Evolutionary conservation across 768 basidiomycete genomes (phyloP), one percentile per base, ranked within the genome.

Genomic region (Cystofilobasidium ferigula): DNA sequence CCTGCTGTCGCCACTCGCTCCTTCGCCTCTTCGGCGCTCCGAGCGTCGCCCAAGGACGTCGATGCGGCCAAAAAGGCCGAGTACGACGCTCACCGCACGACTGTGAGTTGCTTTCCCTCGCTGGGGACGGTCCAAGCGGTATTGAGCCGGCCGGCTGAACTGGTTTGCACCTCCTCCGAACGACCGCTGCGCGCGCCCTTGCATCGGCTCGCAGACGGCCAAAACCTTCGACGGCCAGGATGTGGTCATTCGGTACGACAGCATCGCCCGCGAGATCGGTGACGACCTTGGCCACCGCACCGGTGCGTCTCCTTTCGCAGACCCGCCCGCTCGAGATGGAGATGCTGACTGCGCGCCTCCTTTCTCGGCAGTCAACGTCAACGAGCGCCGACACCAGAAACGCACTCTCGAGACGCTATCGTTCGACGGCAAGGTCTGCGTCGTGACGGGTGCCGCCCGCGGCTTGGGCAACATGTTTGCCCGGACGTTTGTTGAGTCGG

Each of bases 381-480:
- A 56, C 51, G 20, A 64, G 42, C 75, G 76, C 32, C 68, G 72
- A 51, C 78, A 78, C 71, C 73, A 64, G 61, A 75, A 75, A 61
- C 72, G 76, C 12, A 83, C 84, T 6, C 80, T 93, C 42, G 82
- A 86, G 13, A 80, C 82, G 32, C 87, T 94, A 73, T 90, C 89
- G 13, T 82, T 94, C 79, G 79, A 83, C 73, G 82, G 81, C 73
- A 90, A 53, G 48, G 40, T 59, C 58, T 56, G 63, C 53, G 68
- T 93, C 71, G 85, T 98, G 59, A 98, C 94, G 43, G 94, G 94
- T 54, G 94, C 86, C 62, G 94, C 92, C 16, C 82, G 88, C 72
- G 94, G 94, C 9, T 79, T 98, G 54, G 94, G 94, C 9, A 82
- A 87, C 70, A 86, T 90, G 75, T 90, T 97, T 74, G 92, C 90